Percentiles rank a stretch among this genome's conserved stretches.
Conservation (phyloP, 768 basidiomycete species). For the Tubosaeta sp. region DNA sequence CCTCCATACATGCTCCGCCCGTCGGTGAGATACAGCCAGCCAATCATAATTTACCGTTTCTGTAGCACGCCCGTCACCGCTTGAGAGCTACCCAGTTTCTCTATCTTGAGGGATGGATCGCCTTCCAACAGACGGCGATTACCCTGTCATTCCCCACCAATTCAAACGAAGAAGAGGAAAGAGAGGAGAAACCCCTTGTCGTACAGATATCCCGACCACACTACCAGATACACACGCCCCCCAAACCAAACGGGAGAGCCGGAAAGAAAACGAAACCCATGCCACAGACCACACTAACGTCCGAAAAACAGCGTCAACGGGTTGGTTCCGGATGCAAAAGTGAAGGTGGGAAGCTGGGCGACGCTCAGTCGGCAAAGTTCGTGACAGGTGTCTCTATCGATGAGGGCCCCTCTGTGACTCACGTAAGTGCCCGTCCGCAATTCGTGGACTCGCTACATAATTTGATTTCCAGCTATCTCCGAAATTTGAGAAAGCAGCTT, state of each 20-base stretch:
- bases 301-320: slow-evolving; percentile 43
- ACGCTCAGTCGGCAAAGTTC: slow-evolving; percentile 68
- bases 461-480: slow-evolving; percentile 41
- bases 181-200: slow-evolving; percentile 53
- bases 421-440: slow-evolving; percentile 35
- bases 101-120: slow-evolving; percentile 38
- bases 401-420: slow-evolving; percentile 44
- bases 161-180: slow-evolving; percentile 31
- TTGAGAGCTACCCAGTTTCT: slow-evolving; percentile 34
- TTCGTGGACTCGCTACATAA: slow-evolving; percentile 1
- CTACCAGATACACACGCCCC: slow-evolving; percentile 26
- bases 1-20: slow-evolving; percentile 49
- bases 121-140: slow-evolving; percentile 13
- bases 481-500: slow-evolving; percentile 73
- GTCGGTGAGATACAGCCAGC: slow-evolving; percentile 41
- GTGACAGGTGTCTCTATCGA: slow-evolving; percentile 81
- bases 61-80: slow-evolving; percentile 25
- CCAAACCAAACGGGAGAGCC: slow-evolving; percentile 36
- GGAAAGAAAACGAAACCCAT: slow-evolving; percentile 64
- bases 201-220: slow-evolving; percentile 27
- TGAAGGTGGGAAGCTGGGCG: slow-evolving; percentile 79
- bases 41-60: background rate
- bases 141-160: slow-evolving; percentile 12
- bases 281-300: slow-evolving; percentile 50
- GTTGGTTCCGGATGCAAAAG: slow-evolving; percentile 44